A percentile compares a stretch with the other conserved stretches of the same genome.
phyloP scores from a whole-genome alignment of 139 green algal species.

The Picochlorum sp. region DNA sequence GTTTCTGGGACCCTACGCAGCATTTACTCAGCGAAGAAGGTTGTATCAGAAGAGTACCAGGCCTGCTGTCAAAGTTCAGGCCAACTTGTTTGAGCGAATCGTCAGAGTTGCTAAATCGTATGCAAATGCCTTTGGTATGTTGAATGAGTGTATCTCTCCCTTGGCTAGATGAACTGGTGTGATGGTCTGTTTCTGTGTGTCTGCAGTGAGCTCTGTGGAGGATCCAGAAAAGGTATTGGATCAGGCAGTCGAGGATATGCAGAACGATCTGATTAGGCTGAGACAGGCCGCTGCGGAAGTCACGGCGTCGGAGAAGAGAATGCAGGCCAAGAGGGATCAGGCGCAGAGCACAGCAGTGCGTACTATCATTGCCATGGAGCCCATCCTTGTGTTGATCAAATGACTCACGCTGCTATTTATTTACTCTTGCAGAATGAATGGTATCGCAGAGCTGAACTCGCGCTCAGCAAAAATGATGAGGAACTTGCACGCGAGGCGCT shows the following conservation, averaged over 20 bases:
- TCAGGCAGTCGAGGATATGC: constrained; percentile 94
- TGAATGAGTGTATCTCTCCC: background rate
- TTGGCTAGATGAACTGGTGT: background rate
- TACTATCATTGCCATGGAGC: background rate
- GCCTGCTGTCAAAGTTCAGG: constrained; percentile 48
- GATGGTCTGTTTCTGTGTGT: background rate
- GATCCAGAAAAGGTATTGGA: constrained; percentile 99
- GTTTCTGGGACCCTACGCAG: background rate
- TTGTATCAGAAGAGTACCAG: background rate
- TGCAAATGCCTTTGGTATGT: constrained; percentile 72
- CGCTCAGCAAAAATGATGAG: constrained; percentile 92
- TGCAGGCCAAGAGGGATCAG: constrained; percentile 91
- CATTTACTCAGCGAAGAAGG: background rate
- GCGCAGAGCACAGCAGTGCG: constrained; percentile 47
- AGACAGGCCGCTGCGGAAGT: constrained; percentile 93
- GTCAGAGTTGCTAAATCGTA: constrained; percentile 81
- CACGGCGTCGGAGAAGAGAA: constrained; percentile 92
- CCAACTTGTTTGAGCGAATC: constrained; percentile 84
- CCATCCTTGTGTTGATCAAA: constrained; percentile 31
- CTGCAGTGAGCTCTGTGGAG: constrained; percentile 68
- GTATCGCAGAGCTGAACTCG: constrained; percentile 88
- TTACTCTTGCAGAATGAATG: constrained; percentile 46
- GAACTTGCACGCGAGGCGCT: constrained; percentile 92
- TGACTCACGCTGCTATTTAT: background rate
- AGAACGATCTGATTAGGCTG: constrained; percentile 96